Base-by-base conservation (phyloP, 805 yeast genomes). In the Myxozyma monticola region DNA sequence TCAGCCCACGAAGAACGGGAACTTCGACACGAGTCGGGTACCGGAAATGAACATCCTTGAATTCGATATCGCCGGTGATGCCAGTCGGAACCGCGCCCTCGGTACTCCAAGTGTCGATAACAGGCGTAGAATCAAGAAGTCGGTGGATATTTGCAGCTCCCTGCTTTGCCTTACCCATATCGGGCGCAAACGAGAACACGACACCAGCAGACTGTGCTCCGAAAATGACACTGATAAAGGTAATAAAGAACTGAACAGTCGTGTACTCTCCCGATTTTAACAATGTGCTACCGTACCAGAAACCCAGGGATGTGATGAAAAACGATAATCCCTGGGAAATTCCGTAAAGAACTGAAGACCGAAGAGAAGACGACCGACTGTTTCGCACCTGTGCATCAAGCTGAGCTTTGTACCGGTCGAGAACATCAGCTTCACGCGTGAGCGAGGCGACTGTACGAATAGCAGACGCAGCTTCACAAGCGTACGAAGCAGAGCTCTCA, bases 31-130 rank as follows among this genome's bases (percentile, higher is more conserved):
- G 54, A 9, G 69, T 61, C 8, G 68, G 68, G 38, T 65, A 65
- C 5, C 62, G 49, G 44, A 65, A 65, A n/a, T 45, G 45, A 15
- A 65, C 64, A 36, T 68, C 67, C 10, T 69, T 48, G 59, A 88
- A 79, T 26, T 62, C 68, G 15, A 88, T 75, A 17, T 71, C 66
- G 20, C 89, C 90, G n/a, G 42, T 57, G 10, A 51, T 45, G 17
- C 60, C 57, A 4, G 68, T 56, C 2, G 58, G 51, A 5, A 35
- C 34, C 10, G 18, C 15, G 4, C 75, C 74, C 8, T 57, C 62
- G 4, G 34, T 26, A 12, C 60, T 46, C 66, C 67, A 63, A 6
- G 63, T 46, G 45, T 71, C 75, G 42, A 71, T 65, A 20, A 54
- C 45, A 2, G 76, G 76, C 21, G 42, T 35, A 10, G 65, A 60